Evolutionary conservation across 1,139 yeast species (phyloP), one percentile per base, ranked within the genome.

Genomic region (Groenewaldozyma auringiensis): DNA sequence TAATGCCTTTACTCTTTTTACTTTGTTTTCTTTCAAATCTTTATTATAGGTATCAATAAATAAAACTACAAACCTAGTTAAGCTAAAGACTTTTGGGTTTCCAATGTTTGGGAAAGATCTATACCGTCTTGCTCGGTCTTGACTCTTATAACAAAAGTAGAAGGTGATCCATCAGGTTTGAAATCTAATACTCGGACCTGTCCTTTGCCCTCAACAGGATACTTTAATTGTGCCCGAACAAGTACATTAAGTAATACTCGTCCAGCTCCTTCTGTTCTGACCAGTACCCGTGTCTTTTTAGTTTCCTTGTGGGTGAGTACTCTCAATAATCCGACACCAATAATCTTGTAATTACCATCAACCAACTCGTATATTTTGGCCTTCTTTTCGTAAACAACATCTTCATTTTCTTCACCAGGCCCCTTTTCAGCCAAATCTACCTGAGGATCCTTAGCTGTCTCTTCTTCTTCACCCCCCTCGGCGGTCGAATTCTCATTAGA

Each of bases 341-440:
- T 51, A 2, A 58, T 54, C 31, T 59, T 57, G 50, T 57, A 65
- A 40, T 71, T 50, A 21, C 59, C 60, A 37, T 55, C 54, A 13
- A 40, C 56, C n/a, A 77, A 77, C 46, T 79, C 70, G 76, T 81
- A 79, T 40, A 88, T 69, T 60, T 87, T 87, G 8, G 94, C 75
- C 58, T 85, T 75, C 58, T 83, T 82, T 34, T 81, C 76, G 56
- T 74, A 84, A 31, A 77, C 61, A 0, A 72, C 62, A 3, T 73
- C 78, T 66, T 92, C 97, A 48, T 78, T 74, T 66, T 89, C 96
- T 66, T 92, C 97, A 18, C 96, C 96, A 3, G 94, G 84, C 25
- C 76, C 72, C 52, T 74, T 68, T 20, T 68, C 73, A 13, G 68
- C 58, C 34, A 68, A 53, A 43, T 65, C 57, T 13, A 52, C 47